These are phyloP conservation scores for Verticillium dahliae DNA, from an alignment of 2,329 filamentous ascomycete species.

Conservation along the genomic window DNA sequence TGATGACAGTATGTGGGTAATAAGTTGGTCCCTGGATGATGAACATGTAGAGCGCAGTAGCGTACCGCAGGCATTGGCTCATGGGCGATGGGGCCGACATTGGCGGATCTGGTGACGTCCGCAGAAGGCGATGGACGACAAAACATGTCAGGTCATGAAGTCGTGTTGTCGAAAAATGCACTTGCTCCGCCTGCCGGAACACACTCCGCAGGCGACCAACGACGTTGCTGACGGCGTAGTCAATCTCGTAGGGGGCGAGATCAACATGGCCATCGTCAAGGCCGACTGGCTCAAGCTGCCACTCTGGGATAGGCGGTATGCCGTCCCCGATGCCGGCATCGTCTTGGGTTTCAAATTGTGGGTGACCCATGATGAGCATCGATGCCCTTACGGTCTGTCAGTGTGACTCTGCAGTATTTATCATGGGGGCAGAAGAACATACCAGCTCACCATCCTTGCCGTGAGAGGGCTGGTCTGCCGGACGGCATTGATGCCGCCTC, in stretches of 20 bases:
- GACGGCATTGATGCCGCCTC: conserved; percentile 43
- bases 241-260: conserved; percentile 17
- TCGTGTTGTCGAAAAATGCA: conserved; percentile 27
- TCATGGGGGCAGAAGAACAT: conserved; percentile 11
- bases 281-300: conserved; percentile 27
- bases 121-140: conserved; percentile 41
- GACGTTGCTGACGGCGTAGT: conserved; percentile 25
- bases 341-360: conserved; percentile 47
- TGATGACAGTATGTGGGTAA: conserved; percentile 40
- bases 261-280: not conserved
- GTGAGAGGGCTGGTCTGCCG: conserved; percentile 44
- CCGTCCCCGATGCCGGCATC: conserved; percentile 40
- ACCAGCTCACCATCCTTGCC: conserved; percentile 50
- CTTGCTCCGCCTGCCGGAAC: conserved; percentile 25
- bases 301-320: conserved; percentile 40
- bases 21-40: conserved; percentile 48
- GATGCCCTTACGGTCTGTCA: conserved; percentile 39
- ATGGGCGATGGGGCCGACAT: conserved; percentile 11
- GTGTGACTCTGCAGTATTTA: not conserved
- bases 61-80: conserved; percentile 39
- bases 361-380: conserved; percentile 43
- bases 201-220: conserved; percentile 36
- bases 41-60: conserved; percentile 44
- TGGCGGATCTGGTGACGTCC: not conserved
- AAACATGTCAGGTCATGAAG: conserved; percentile 51